phyloP scores from a whole-genome alignment of 2,329 filamentous ascomycete genomes.

The Phialophora macrospora region DNA sequence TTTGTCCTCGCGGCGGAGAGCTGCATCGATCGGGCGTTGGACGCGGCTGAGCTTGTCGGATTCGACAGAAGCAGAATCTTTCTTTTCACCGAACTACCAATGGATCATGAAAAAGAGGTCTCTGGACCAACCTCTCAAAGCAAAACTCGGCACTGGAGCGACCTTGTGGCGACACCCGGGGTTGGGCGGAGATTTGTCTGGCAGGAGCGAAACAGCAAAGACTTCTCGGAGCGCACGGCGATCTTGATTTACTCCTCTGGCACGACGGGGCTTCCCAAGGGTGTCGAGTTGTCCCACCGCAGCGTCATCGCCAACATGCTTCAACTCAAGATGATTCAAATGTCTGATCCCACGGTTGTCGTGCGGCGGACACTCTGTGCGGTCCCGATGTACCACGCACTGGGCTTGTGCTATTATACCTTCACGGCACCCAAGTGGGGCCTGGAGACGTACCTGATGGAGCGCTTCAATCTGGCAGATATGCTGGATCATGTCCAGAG shows the following conservation, averaged over 20 bases:
- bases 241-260: slow-evolving; percentile 61
- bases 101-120: slow-evolving; percentile 1
- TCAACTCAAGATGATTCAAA: slow-evolving; percentile 22
- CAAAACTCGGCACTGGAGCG: slow-evolving; percentile 63
- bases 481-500: slow-evolving; percentile 48
- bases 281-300: slow-evolving; percentile 61
- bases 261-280: slow-evolving; percentile 68
- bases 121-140: background rate
- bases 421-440: slow-evolving; percentile 67
- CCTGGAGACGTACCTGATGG: slow-evolving; percentile 64
- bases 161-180: slow-evolving; percentile 59
- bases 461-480: slow-evolving; percentile 47
- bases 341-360: slow-evolving; percentile 13
- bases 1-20: slow-evolving; percentile 69
- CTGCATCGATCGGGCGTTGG: slow-evolving; percentile 66
- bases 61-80: slow-evolving; percentile 64
- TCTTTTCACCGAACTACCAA: slow-evolving; percentile 62
- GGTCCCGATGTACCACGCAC: slow-evolving; percentile 29
- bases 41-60: slow-evolving; percentile 66
- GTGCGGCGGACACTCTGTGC: slow-evolving; percentile 16
- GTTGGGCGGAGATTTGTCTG: slow-evolving; percentile 67
- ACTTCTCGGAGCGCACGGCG: slow-evolving; percentile 54
- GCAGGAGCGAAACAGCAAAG: slow-evolving; percentile 55
- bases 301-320: slow-evolving; percentile 25
- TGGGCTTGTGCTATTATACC: slow-evolving; percentile 22